A percentile compares a stretch with the other conserved stretches of the same genome.
Evolutionary conservation across 495 filamentous ascomycete genomes (phyloP).

Genomic region (Penicillium ochrochloron): DNA sequence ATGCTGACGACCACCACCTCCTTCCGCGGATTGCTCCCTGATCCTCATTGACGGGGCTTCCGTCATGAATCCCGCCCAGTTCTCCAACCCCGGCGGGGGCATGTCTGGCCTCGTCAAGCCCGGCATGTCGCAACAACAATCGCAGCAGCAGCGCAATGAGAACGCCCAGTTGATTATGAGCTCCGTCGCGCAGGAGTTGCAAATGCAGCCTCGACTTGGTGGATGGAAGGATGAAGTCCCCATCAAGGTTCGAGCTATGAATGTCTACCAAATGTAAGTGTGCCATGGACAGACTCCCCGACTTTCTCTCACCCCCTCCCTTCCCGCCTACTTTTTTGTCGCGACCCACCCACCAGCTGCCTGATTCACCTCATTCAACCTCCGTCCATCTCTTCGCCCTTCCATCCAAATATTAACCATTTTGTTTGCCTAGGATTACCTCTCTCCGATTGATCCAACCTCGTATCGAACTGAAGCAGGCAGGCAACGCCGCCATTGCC

Average conservation of each 20-base stretch:
- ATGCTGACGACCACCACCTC: slow-evolving; percentile 44
- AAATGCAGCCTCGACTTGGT: slow-evolving; percentile 42
- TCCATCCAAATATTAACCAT: slow-evolving; percentile 6
- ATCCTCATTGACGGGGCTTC: slow-evolving; percentile 52
- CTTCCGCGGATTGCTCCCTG: slow-evolving; percentile 46
- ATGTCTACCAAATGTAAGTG: slow-evolving; percentile 55
- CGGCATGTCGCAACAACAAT: slow-evolving; percentile 33
- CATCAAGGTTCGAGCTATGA: slow-evolving; percentile 43
- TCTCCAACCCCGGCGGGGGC: slow-evolving; percentile 49
- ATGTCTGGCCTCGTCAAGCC: slow-evolving; percentile 46
- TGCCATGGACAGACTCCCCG: slow-evolving; percentile 6
- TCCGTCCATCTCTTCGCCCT: slow-evolving; percentile 2
- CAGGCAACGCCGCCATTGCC: slow-evolving; percentile 49
- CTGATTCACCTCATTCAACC: not conserved
- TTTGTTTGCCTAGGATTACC: slow-evolving; percentile 41
- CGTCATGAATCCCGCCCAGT: slow-evolving; percentile 57
- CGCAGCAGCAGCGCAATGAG: slow-evolving; percentile 42
- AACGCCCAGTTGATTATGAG: slow-evolving; percentile 41
- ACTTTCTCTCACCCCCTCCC: slow-evolving; percentile 5
- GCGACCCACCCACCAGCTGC: slow-evolving; percentile 4
- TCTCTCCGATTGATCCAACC: slow-evolving; percentile 57
- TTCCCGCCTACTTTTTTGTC: slow-evolving; percentile 9
- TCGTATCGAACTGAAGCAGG: slow-evolving; percentile 44
- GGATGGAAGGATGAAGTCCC: slow-evolving; percentile 54
- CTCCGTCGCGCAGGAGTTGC: slow-evolving; percentile 43